Percentiles rank a stretch among this genome's conserved stretches.
These are phyloP conservation scores for Streptanthus diversifolius DNA, from an alignment of 345 rosid genomes.

Conservation along the genomic window DNA sequence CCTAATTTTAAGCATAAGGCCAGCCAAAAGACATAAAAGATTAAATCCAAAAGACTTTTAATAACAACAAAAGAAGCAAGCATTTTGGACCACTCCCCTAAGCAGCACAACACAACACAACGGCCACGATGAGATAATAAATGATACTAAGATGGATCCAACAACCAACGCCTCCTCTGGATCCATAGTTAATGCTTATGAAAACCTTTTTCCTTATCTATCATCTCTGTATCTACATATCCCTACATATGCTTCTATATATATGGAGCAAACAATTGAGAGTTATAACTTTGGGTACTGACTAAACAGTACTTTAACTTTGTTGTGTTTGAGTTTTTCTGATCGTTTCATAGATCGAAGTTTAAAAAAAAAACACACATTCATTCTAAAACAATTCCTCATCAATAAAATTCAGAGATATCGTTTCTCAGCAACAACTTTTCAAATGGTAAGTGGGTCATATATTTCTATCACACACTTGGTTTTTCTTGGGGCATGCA, in stretches of 20 bases:
- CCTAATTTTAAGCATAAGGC: neutral
- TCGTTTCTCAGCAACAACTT: neutral
- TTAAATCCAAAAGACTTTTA: neutral
- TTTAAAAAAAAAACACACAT: too few species aligned
- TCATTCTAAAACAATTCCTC: neutral
- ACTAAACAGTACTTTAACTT: neutral
- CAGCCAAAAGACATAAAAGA: too few species aligned
- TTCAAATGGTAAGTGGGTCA: constrained; percentile 17
- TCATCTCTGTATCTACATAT: neutral
- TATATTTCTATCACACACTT: neutral
- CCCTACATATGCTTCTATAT: neutral
- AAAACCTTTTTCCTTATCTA: neutral
- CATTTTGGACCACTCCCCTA: neutral
- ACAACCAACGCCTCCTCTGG: constrained; percentile 19
- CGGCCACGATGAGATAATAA: constrained; percentile 17
- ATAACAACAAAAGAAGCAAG: neutral
- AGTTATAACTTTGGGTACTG: neutral
- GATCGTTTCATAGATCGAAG: neutral
- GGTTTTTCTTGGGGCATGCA: neutral
- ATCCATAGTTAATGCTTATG: constrained; percentile 23
- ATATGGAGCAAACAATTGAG: neutral
- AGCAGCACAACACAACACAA: neutral
- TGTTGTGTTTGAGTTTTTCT: neutral
- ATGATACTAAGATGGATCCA: neutral
- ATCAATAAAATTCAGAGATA: neutral